These are phyloP conservation scores for Didymellaceae sp. DNA, from an alignment of 2,329 filamentous ascomycete genomes.

Conservation along the genomic window DNA sequence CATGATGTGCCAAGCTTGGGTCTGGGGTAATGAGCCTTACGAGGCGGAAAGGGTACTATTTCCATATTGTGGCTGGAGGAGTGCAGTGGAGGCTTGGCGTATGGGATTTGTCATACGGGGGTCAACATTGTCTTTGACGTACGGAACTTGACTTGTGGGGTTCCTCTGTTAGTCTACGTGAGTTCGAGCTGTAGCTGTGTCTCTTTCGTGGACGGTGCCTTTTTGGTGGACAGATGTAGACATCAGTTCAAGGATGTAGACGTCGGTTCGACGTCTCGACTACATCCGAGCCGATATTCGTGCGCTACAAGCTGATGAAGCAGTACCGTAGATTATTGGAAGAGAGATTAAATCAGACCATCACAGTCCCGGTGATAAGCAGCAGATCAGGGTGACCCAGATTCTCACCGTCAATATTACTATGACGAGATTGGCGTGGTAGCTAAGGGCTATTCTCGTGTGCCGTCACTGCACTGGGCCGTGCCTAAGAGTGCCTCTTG, in stretches of 20 bases:
- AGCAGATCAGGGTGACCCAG: conserved; percentile 4
- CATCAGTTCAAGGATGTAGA: neutral
- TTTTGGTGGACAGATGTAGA: no score
- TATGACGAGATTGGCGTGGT: conserved; percentile 1
- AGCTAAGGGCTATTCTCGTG: neutral
- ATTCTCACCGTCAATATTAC: conserved; percentile 3
- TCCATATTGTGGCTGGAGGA: conserved; percentile 4
- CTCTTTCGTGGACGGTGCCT: no score
- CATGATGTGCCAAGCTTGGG: conserved; percentile 6
- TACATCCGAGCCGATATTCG: neutral
- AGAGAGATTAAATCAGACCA: conserved; percentile 4
- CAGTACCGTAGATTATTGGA: conserved; percentile 4
- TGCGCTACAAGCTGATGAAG: neutral
- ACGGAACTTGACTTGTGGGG: no score
- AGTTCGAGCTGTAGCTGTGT: neutral
- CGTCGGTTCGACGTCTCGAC: neutral
- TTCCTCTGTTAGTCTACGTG: no score
- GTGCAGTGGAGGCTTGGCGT: neutral
- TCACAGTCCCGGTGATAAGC: neutral
- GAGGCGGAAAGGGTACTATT: neutral
- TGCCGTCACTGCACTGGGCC: neutral
- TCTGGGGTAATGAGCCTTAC: neutral
- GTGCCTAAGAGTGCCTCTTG: neutral
- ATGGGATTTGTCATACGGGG: no score
- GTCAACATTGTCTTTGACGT: no score